Conservation (phyloP, 805 yeast species). For the Sugiyamaella smithiae region DNA sequence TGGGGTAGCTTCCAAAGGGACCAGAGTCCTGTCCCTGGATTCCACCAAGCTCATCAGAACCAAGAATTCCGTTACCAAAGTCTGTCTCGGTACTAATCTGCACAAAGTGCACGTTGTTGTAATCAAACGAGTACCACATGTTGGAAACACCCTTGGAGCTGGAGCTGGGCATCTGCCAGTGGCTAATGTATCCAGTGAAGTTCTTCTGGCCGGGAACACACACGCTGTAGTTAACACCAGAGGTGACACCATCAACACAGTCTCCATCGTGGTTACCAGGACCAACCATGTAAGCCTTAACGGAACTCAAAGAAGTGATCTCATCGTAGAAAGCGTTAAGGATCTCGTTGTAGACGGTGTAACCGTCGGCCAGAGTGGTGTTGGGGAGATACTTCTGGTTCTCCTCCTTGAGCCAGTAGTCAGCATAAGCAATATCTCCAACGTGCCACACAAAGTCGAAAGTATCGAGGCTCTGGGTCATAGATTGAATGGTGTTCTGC, state of each 20-base stretch:
- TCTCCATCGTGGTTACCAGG: conserved; percentile 27
- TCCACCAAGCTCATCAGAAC: conserved; percentile 24
- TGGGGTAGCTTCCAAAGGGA: conserved; percentile 22
- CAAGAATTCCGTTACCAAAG: conserved; percentile 22
- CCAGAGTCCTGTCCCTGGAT: conserved; percentile 24
- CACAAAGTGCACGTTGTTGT: conserved; percentile 31
- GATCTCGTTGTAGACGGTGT: conserved; percentile 16
- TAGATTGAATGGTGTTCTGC: conserved; percentile 21
- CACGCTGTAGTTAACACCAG: conserved; percentile 13
- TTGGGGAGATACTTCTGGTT: conserved; percentile 19
- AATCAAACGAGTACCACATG: conserved; percentile 32
- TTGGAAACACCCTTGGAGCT: conserved; percentile 27
- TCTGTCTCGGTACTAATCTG: conserved; percentile 29
- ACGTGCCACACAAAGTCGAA: conserved; percentile 24
- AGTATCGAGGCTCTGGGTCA: conserved; percentile 11
- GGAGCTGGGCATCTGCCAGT: conserved; percentile 29
- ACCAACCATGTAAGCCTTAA: conserved; percentile 25
- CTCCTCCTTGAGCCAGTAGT: conserved; percentile 28
- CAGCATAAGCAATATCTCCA: conserved; percentile 32
- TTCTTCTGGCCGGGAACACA: conserved; percentile 28
- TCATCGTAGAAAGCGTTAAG: conserved; percentile 20
- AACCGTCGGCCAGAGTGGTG: conserved; percentile 16
- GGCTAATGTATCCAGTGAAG: conserved; percentile 30
- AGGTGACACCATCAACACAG: conserved; percentile 19
- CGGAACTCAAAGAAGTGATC: conserved; percentile 14